Percentiles rank a stretch among this genome's conserved stretches.
Conservation (phyloP, 2,329 filamentous ascomycete species). For the Knoxdaviesia proteae region DNA sequence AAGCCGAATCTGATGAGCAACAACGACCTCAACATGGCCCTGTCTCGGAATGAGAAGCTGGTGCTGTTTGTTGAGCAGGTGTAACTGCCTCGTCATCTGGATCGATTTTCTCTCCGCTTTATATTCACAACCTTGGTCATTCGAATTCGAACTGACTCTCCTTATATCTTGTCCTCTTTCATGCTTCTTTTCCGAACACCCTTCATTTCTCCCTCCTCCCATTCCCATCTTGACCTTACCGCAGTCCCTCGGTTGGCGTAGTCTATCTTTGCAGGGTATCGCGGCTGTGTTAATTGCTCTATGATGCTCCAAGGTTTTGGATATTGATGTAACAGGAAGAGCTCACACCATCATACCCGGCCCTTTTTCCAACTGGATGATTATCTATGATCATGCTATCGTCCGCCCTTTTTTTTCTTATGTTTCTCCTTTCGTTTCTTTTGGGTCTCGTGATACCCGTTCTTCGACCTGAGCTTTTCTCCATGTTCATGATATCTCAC, state of each 20-base stretch:
- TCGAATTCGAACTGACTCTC: too few species aligned
- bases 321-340: background rate
- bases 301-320: background rate
- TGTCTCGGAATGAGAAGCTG: conserved; percentile 73
- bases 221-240: too few species aligned
- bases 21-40: conserved; percentile 58
- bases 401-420: background rate
- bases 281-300: background rate
- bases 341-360: background rate
- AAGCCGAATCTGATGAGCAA: conserved; percentile 59
- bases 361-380: too few species aligned
- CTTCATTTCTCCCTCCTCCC: too few species aligned
- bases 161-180: too few species aligned
- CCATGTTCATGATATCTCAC: background rate
- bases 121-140: background rate
- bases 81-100: conserved; percentile 10
- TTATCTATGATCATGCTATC: background rate
- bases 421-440: background rate
- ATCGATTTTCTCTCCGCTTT: background rate
- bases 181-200: too few species aligned
- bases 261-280: background rate
- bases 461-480: too few species aligned
- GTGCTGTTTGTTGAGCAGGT: conserved; percentile 47
- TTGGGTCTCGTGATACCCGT: background rate
- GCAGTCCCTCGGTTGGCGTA: background rate